A percentile compares a stretch with the other conserved stretches of the same genome.
Conservation (phyloP, 2,329 filamentous ascomycete genomes). For the Orbilia javanica region DNA sequence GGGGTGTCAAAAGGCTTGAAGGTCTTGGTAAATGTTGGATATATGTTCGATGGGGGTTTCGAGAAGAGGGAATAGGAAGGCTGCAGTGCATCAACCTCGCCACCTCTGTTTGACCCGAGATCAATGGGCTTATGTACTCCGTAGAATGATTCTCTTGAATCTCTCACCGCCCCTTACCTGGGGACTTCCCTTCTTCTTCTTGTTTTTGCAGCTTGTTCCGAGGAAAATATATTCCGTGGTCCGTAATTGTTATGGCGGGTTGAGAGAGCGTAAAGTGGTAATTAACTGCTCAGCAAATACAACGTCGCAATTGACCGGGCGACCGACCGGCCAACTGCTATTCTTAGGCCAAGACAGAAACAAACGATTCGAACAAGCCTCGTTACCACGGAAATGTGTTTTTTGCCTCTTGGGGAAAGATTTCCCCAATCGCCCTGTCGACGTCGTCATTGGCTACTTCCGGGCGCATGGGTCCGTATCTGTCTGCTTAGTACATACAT, state of each 20-base stretch:
- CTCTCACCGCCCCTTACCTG: slow-evolving; percentile 38
- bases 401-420: slow-evolving; percentile 26
- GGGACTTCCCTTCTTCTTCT: slow-evolving; percentile 1
- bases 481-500: no score
- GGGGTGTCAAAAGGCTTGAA: slow-evolving; percentile 2
- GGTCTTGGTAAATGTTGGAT: slow-evolving; percentile 13
- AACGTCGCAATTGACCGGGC: slow-evolving; percentile 21
- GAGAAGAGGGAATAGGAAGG: slow-evolving; percentile 28
- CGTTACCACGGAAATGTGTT: slow-evolving; percentile 57
- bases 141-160: neutral
- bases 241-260: no score
- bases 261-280: slow-evolving; percentile 10
- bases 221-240: no score
- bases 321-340: slow-evolving; percentile 22
- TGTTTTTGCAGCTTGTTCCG: neutral
- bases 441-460: neutral
- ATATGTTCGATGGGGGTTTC: slow-evolving; percentile 17
- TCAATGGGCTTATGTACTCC: neutral
- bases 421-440: slow-evolving; percentile 16
- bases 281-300: slow-evolving; percentile 16
- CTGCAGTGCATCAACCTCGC: neutral
- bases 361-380: slow-evolving; percentile 38
- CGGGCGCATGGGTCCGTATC: no score
- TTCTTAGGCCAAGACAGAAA: slow-evolving; percentile 52
- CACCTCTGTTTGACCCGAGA: neutral